Evolutionary conservation across 2,329 filamentous ascomycete genomes (phyloP).

Genomic region (Cladophialophora psammophila): DNA sequence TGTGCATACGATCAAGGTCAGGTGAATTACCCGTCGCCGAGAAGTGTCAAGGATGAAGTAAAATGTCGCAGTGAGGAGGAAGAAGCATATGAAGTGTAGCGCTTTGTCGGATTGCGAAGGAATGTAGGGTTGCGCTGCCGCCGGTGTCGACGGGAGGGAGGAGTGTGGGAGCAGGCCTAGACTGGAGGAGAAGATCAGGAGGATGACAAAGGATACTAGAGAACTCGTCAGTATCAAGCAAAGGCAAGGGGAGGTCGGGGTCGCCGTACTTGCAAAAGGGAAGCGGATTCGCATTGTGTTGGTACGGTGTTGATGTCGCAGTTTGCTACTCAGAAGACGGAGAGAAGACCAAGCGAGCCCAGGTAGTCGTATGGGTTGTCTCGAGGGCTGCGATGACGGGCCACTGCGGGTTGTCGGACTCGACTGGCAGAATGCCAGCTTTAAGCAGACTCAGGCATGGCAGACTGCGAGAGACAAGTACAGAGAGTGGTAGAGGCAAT

Average conservation of each 20-base stretch:
- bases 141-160: conserved; percentile 43
- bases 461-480: not conserved
- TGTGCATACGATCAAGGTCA: conserved; percentile 83
- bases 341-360: not conserved
- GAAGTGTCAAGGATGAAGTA: conserved; percentile 97
- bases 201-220: conserved; percentile 68
- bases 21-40: conserved; percentile 81
- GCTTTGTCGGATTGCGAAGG: conserved; percentile 84
- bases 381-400: conserved; percentile 7
- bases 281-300: conserved; percentile 80
- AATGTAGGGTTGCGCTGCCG: conserved; percentile 50
- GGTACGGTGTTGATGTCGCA: conserved; percentile 8
- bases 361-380: not conserved
- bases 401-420: not conserved
- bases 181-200: conserved; percentile 79
- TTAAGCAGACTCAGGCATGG: conserved; percentile 16
- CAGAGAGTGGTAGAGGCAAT: not conserved
- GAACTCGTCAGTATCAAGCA: conserved; percentile 27
- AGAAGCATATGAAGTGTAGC: conserved; percentile 87
- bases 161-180: conserved; percentile 72
- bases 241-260: not conserved
- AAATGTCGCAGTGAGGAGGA: conserved; percentile 81
- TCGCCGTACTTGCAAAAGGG: conserved; percentile 79
- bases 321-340: not conserved
- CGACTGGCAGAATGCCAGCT: conserved; percentile 25